A percentile compares a stretch with the other conserved stretches of the same genome.
phyloP scores from a whole-genome alignment of 2,329 filamentous ascomycete genomes.

The Alternaria conjuncta region DNA sequence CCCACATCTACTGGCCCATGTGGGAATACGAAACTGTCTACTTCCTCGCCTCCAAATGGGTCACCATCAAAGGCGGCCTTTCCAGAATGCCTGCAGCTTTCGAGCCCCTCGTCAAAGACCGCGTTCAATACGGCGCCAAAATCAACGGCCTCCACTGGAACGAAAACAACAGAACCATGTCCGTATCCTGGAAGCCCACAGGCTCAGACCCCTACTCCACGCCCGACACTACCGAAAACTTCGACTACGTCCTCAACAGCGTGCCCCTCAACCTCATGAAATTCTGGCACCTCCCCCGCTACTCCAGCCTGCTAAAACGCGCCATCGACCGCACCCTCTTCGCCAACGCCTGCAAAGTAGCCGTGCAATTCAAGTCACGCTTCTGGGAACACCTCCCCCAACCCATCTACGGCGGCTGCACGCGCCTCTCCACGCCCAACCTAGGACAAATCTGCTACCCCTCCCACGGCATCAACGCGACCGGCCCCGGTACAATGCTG shows the following conservation, averaged over 20 bases:
- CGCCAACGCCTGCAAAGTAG: constrained; percentile 59
- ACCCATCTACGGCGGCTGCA: constrained; percentile 68
- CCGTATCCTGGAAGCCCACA: constrained; percentile 54
- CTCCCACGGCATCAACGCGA: constrained; percentile 50
- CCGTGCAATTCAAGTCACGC: constrained; percentile 68
- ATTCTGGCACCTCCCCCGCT: constrained; percentile 62
- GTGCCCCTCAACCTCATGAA: constrained; percentile 68
- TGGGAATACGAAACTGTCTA: constrained; percentile 58
- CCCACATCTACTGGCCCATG: constrained; percentile 54
- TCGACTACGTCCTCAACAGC: constrained; percentile 68
- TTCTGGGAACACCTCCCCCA: constrained; percentile 60
- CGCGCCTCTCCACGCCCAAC: constrained; percentile 60
- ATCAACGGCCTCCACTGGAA: constrained; percentile 63
- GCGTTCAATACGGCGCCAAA: constrained; percentile 60
- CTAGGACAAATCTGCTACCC: constrained; percentile 68
- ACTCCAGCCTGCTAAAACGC: constrained; percentile 54
- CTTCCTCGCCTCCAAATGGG: constrained; percentile 63
- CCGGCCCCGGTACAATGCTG: constrained; percentile 64
- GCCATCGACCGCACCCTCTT: constrained; percentile 56
- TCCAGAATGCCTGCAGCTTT: constrained; percentile 66
- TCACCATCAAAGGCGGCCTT: constrained; percentile 65
- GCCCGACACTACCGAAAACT: constrained; percentile 53
- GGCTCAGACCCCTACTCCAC: constrained; percentile 31
- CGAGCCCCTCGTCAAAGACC: constrained; percentile 62
- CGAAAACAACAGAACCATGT: constrained; percentile 57